Conservation (phyloP, 345 rosid species). For the Gossypium australe region DNA sequence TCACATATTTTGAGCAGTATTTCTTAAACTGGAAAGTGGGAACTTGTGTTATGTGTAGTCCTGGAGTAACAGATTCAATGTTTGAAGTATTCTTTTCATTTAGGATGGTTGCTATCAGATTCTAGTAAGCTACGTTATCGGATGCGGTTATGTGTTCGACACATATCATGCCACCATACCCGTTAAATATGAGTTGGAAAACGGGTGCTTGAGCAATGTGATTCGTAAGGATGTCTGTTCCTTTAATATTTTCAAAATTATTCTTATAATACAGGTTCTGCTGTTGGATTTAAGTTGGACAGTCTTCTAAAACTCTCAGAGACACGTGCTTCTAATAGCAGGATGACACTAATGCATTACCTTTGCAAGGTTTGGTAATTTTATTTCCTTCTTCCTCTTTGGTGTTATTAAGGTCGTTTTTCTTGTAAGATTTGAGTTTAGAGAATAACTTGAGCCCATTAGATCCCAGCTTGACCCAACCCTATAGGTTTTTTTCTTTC, state of each 20-base stretch:
- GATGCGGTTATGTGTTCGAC: not conserved
- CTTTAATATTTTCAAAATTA: constrained; percentile 9
- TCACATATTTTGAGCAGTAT: not conserved
- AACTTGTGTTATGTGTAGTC: not conserved
- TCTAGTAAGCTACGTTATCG: not conserved
- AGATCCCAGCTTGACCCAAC: too few species aligned
- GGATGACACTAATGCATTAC: constrained; percentile 97
- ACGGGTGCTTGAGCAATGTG: not conserved
- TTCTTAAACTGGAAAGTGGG: constrained; percentile 1
- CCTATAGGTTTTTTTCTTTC: too few species aligned
- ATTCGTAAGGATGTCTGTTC: not conserved
- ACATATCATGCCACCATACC: not conserved
- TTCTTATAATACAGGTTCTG: constrained; percentile 66
- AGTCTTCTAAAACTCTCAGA: constrained; percentile 90
- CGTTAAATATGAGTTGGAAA: constrained; percentile 2
- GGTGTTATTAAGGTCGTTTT: not conserved
- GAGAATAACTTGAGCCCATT: not conserved
- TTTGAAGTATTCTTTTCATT: not conserved
- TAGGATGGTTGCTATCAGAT: not conserved
- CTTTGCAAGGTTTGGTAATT: constrained; percentile 72
- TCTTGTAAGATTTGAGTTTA: constrained; percentile 1
- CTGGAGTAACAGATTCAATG: not conserved
- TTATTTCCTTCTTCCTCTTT: constrained; percentile 2
- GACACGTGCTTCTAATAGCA: constrained; percentile 84
- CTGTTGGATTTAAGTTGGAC: constrained; percentile 96